These are phyloP conservation scores for Apostasia ramifera DNA, from an alignment of 106 monocot species.

Conservation along the genomic window DNA sequence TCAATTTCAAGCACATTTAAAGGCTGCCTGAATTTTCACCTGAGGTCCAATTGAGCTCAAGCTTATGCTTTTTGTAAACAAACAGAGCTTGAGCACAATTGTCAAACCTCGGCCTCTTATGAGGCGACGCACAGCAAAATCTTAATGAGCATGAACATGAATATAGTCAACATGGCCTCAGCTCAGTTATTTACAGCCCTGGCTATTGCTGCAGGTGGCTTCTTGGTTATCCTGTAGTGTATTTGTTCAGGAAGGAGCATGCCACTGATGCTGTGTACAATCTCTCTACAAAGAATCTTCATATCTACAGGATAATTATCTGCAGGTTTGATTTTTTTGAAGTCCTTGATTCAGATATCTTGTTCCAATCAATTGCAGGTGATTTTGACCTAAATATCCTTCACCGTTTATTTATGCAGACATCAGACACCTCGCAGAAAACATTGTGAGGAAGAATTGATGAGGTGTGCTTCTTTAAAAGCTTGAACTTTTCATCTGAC, in stretches of 20 bases:
- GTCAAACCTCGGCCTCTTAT: too few relatives aligned
- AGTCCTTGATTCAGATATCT: background rate
- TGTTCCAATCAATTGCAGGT: background rate
- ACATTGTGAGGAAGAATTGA: conserved; percentile 47
- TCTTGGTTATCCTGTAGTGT: conserved; percentile 91
- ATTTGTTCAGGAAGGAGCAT: conserved; percentile 70
- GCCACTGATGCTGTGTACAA: conserved; percentile 45
- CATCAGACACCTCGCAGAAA: conserved; percentile 17
- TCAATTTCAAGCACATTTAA: too few relatives aligned
- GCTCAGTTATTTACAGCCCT: background rate
- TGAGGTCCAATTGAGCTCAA: too few relatives aligned
- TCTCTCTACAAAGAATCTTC: conserved; percentile 68
- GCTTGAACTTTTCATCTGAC: background rate
- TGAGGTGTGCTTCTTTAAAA: conserved; percentile 33
- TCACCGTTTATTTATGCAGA: conserved; percentile 20
- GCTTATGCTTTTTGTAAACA: too few relatives aligned
- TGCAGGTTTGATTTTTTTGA: conserved; percentile 39
- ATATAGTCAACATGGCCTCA: too few relatives aligned
- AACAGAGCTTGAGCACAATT: too few relatives aligned
- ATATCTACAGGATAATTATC: conserved; percentile 62
- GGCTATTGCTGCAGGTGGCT: conserved; percentile 71
- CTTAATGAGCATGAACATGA: too few relatives aligned
- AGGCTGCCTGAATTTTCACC: too few relatives aligned
- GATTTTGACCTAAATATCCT: background rate
- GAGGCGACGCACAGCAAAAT: too few relatives aligned